These are phyloP conservation scores for Cryptosporidium baileyi DNA, from an alignment of 169 alveolate genomes.

Conservation along the genomic window DNA sequence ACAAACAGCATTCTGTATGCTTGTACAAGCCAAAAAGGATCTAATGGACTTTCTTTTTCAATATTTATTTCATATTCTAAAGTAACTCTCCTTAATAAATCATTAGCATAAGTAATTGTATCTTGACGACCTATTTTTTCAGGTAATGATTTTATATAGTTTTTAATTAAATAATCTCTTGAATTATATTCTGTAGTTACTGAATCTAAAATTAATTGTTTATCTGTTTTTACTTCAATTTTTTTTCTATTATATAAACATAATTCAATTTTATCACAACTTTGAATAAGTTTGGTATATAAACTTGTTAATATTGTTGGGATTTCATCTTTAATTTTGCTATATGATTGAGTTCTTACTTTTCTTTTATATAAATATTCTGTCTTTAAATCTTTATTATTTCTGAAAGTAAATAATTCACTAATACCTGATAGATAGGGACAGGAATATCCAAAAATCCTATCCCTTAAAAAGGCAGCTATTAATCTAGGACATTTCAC, in stretches of 20 bases:
- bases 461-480: conserved; percentile 52
- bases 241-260: background rate
- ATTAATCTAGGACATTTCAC: conserved; percentile 63
- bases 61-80: conserved; percentile 38
- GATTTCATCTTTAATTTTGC: background rate
- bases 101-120: background rate
- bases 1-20: conserved; percentile 55
- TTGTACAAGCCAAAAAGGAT: conserved; percentile 64
- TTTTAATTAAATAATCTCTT: background rate
- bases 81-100: conserved; percentile 7
- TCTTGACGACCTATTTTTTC: conserved; percentile 14
- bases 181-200: background rate
- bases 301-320: conserved; percentile 63
- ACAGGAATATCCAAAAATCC: conserved; percentile 60
- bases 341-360: background rate
- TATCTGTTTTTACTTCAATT: too few relatives aligned
- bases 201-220: background rate
- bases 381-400: too few relatives aligned
- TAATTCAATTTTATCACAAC: conserved; percentile 41
- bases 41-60: conserved; percentile 57
- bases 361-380: conserved; percentile 12
- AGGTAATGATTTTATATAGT: background rate
- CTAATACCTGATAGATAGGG: conserved; percentile 32
- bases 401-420: conserved; percentile 16
- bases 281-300: conserved; percentile 35